phyloP scores from a whole-genome alignment of 2,329 filamentous ascomycete species.

The Pseudocercospora macadamiae region DNA sequence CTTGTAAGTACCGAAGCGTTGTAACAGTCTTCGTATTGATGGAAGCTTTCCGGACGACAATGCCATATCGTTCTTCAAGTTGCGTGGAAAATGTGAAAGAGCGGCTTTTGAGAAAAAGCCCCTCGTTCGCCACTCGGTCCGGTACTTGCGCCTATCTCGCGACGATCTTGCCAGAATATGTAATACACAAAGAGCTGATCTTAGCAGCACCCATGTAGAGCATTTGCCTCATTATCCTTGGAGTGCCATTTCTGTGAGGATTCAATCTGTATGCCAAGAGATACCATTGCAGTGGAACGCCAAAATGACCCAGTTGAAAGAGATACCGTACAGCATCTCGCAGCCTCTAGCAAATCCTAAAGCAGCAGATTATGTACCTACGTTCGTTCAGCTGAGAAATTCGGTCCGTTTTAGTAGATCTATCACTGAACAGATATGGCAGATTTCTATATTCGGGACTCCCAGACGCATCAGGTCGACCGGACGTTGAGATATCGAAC shows the following conservation, averaged over 20 bases:
- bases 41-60: too few species aligned
- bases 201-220: neutral
- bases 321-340: constrained; percentile 4
- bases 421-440: neutral
- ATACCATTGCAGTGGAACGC: neutral
- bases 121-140: neutral
- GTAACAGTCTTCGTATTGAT: too few species aligned
- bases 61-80: too few species aligned
- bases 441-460: constrained; percentile 15
- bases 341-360: constrained; percentile 10
- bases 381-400: neutral
- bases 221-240: neutral
- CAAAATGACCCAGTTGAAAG: neutral
- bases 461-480: constrained; percentile 15
- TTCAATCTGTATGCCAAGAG: neutral
- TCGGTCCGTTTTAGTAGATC: neutral
- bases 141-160: constrained; percentile 2
- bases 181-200: neutral
- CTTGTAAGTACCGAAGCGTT: neutral
- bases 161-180: neutral
- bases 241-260: neutral
- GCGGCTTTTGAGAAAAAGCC: neutral
- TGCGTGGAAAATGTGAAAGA: neutral
- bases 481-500: constrained; percentile 16
- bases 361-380: constrained; percentile 17